Percentiles rank a stretch among this genome's conserved stretches.
These are phyloP conservation scores for Pestalotiopsis sp. DNA, from an alignment of 2,329 filamentous ascomycete species.

Conservation along the genomic window DNA sequence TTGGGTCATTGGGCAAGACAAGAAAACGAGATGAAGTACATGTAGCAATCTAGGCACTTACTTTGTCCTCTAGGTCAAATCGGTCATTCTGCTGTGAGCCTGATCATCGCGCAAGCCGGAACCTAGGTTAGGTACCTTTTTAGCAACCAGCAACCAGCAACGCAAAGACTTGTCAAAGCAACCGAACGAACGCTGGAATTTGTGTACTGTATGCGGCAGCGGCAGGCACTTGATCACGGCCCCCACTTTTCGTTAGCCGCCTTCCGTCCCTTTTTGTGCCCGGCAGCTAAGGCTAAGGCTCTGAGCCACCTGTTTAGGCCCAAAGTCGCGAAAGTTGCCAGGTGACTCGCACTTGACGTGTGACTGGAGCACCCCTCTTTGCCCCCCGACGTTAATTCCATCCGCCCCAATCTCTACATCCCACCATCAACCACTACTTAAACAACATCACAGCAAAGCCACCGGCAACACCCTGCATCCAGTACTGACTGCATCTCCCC, in stretches of 20 bases:
- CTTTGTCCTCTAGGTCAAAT: background rate
- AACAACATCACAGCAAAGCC: conserved; percentile 3
- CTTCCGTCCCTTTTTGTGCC: no score
- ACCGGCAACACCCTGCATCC: background rate
- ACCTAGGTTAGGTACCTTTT: no score
- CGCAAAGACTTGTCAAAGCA: no score
- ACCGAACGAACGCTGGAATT: no score
- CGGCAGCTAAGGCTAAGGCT: background rate
- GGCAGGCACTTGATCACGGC: no score
- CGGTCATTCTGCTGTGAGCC: no score
- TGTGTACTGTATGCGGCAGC: no score
- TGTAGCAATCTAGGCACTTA: no score
- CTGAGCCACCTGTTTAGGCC: background rate
- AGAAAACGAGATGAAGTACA: background rate
- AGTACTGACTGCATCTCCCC: background rate
- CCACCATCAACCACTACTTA: conserved; percentile 10
- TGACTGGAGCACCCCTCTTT: background rate
- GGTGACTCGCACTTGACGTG: conserved; percentile 12
- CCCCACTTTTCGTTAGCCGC: no score
- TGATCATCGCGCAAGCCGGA: no score
- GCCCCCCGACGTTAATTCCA: background rate
- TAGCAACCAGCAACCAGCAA: no score
- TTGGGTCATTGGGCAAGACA: background rate
- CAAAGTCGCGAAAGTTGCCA: background rate
- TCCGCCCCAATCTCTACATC: background rate